phyloP scores from a whole-genome alignment of 352 stramenopile species.

The Aphanomyces astaci region DNA sequence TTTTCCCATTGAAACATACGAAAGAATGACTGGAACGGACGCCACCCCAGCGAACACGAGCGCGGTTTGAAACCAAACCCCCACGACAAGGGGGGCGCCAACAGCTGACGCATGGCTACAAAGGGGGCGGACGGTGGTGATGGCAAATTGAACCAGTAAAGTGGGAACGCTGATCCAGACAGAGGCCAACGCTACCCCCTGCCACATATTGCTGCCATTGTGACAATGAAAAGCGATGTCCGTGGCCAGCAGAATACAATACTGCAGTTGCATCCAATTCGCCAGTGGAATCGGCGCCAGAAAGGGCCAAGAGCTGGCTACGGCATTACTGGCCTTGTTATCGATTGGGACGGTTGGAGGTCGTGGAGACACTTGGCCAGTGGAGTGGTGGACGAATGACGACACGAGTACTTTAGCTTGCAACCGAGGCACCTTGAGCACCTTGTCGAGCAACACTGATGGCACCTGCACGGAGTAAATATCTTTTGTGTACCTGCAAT shows the following conservation, averaged over 20 bases:
- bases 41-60: constrained; percentile 32
- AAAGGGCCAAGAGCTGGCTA: neutral
- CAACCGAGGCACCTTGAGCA: neutral
- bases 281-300: neutral
- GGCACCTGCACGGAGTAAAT: neutral
- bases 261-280: neutral
- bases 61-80: constrained; percentile 43
- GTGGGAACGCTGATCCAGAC: neutral
- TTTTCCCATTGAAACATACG: neutral
- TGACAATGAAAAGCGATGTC: neutral
- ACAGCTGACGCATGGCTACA: neutral
- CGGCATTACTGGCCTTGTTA: neutral
- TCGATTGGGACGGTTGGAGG: neutral
- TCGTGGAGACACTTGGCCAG: neutral
- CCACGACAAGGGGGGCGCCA: constrained; percentile 27
- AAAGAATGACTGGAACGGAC: constrained; percentile 30
- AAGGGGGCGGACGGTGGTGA: neutral
- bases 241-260: neutral
- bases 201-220: neutral
- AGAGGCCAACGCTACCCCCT: neutral
- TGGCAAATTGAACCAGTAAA: neutral
- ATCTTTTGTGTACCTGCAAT: constrained; percentile 5
- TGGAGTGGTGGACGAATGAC: neutral
- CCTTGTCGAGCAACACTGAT: neutral
- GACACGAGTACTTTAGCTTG: neutral